phyloP scores from a whole-genome alignment of 2,329 filamentous ascomycete species.

The Thielaviopsis euricoi region DNA sequence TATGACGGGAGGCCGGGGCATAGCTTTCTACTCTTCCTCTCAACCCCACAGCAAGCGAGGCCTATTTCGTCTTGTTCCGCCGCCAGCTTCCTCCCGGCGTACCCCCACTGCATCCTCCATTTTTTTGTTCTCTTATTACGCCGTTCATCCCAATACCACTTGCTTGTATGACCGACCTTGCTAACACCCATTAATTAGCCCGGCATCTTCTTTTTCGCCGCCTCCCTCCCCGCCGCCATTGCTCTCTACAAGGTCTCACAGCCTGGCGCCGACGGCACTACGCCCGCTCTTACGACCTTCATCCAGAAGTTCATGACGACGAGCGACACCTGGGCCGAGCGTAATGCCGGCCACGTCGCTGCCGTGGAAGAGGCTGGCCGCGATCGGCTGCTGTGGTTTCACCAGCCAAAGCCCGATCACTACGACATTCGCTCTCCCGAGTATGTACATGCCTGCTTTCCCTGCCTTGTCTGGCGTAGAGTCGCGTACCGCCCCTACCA shows the following conservation, averaged over 20 bases:
- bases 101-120: too few relatives aligned
- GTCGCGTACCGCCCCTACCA: too few relatives aligned
- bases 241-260: constrained; percentile 33
- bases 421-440: constrained; percentile 40
- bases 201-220: constrained; percentile 31
- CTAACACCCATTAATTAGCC: constrained; percentile 20
- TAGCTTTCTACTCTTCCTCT: too few relatives aligned
- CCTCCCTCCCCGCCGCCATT: constrained; percentile 27
- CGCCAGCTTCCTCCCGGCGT: too few relatives aligned
- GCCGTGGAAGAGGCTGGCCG: constrained; percentile 38
- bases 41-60: too few relatives aligned
- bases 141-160: not conserved
- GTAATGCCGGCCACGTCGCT: constrained; percentile 35
- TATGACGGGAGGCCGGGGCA: not conserved
- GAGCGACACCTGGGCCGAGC: constrained; percentile 28
- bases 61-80: too few relatives aligned
- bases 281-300: constrained; percentile 28
- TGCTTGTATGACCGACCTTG: too few relatives aligned
- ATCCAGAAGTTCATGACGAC: constrained; percentile 30
- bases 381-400: constrained; percentile 38
- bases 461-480: not conserved
- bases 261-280: constrained; percentile 32
- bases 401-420: constrained; percentile 27
- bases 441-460: too few relatives aligned
- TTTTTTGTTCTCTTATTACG: too few relatives aligned